phyloP scores from a whole-genome alignment of 768 basidiomycete genomes.

The Lactifluus subvellereus region DNA sequence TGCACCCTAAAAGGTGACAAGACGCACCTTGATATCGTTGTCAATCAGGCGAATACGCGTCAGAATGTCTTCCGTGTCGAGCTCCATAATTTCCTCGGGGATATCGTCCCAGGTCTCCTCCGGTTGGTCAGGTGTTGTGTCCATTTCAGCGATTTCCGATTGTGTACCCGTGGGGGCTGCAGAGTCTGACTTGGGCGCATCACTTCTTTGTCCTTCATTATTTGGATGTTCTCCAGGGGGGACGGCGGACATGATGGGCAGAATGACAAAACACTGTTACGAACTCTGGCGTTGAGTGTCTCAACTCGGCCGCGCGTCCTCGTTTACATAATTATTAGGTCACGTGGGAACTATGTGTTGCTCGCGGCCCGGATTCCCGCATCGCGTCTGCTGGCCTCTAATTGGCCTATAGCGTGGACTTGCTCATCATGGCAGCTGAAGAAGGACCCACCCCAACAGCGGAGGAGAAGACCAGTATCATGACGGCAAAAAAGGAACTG shows the following conservation, averaged over 20 bases:
- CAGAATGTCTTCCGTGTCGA: conserved; percentile 80
- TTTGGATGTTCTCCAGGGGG: conserved; percentile 18
- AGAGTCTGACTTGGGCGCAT: conserved; percentile 44
- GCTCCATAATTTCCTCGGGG: conserved; percentile 75
- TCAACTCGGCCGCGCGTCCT: conserved; percentile 19
- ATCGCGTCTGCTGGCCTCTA: conserved; percentile 8
- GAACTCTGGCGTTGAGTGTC: background rate
- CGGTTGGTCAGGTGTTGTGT: conserved; percentile 63
- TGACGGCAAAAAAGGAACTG: conserved; percentile 68
- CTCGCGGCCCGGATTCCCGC: conserved; percentile 9
- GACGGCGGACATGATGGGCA: conserved; percentile 14
- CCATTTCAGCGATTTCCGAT: conserved; percentile 48
- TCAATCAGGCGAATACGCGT: conserved; percentile 91
- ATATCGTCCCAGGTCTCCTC: conserved; percentile 91
- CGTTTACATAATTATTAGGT: background rate
- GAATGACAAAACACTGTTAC: background rate
- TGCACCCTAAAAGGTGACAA: background rate
- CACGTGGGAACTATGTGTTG: background rate
- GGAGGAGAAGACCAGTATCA: conserved; percentile 71
- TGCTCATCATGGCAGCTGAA: conserved; percentile 29
- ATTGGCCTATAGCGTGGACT: background rate
- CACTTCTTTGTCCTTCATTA: conserved; percentile 1
- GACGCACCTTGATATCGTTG: conserved; percentile 85
- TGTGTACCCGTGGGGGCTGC: conserved; percentile 30
- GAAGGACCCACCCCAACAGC: conserved; percentile 40